These are phyloP conservation scores for Neurospora sp. DNA, from an alignment of 495 filamentous ascomycete genomes.

Conservation along the genomic window DNA sequence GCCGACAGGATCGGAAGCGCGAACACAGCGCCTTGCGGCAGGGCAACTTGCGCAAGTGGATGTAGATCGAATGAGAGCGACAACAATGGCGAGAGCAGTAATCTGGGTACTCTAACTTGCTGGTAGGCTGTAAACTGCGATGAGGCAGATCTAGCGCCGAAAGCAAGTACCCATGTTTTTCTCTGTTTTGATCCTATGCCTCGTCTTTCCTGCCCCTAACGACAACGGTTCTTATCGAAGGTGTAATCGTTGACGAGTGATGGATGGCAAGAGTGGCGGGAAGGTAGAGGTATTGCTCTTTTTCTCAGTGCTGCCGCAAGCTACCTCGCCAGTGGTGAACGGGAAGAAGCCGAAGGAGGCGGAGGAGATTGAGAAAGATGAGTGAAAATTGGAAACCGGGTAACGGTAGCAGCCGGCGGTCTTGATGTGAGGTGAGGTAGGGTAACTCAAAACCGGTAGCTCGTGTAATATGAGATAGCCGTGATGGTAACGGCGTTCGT, in stretches of 20 bases:
- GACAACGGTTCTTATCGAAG: constrained; percentile 23
- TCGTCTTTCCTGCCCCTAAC: constrained; percentile 4
- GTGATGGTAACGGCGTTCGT: neutral
- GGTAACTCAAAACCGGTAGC: neutral
- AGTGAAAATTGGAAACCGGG: neutral
- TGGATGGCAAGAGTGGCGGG: neutral
- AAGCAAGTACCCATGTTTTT: constrained; percentile 19
- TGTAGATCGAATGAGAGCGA: constrained; percentile 7
- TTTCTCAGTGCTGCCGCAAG: neutral
- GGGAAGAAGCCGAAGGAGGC: neutral
- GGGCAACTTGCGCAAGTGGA: neutral
- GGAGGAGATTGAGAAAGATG: neutral
- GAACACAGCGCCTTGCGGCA: constrained; percentile 18
- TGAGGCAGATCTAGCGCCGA: constrained; percentile 23
- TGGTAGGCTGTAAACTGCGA: constrained; percentile 22
- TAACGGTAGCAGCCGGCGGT: neutral
- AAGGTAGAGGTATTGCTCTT: neutral
- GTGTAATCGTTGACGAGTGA: constrained; percentile 27
- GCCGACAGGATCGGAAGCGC: constrained; percentile 31
- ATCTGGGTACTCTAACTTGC: constrained; percentile 1
- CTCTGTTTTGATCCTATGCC: neutral
- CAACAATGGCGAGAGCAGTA: constrained; percentile 14
- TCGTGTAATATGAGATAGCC: neutral
- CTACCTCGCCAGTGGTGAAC: neutral
- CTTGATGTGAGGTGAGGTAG: neutral